Base-by-base conservation (phyloP, 495 filamentous ascomycete species). In the Parathielavia appendiculata region DNA sequence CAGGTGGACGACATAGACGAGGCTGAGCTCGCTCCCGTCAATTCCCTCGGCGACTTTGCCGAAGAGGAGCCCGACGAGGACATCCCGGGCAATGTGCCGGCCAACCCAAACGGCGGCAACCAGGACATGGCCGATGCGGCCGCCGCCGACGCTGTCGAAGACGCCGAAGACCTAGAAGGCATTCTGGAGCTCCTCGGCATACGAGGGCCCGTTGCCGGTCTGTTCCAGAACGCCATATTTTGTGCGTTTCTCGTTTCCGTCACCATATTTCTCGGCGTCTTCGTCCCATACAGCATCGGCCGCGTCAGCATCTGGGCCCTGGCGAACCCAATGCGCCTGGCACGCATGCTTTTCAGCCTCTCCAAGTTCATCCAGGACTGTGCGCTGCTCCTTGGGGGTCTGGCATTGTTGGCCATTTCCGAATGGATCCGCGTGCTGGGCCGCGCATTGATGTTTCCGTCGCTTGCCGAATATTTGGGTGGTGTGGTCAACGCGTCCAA, bases 141-240 rank as follows among this genome's bases (percentile, higher is more conserved):
- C 6, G 71, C 64, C 7, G 71, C 71, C 13, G 77, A 80, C 54
- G 76, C 75, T 14, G 70, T 79, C 36, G 93, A 97, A 53, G 91
- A 95, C 62, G 90, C 86, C 11, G 93, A 99, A 71, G 93, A 99
- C 64, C 83, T 99, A n/a, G 93, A 99, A 69, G 93, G 93, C 7
- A 89, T 99, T 49, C 81, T 97, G 77, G 93, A 99, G 67, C 81
- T 99, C 12, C 86, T 99, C 36, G 93, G 93, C 49, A 93, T 99
- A 88, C 89, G 95, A 63, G 93, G 93, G 0, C 95, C 95, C 1
- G 75, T 97, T 4, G 85, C 87, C 38, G 90, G 90, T 20, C 78
- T 99, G 9, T 81, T 97, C 61, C 93, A 97, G 67, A 97, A 97
- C 61, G 91, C 86, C 38, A 86, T 96, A 40, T 97, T 99, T 70